A percentile compares a stretch with the other conserved stretches of the same genome.
phyloP scores from a whole-genome alignment of 129 eudicot species.

The Flaveria linearis region DNA sequence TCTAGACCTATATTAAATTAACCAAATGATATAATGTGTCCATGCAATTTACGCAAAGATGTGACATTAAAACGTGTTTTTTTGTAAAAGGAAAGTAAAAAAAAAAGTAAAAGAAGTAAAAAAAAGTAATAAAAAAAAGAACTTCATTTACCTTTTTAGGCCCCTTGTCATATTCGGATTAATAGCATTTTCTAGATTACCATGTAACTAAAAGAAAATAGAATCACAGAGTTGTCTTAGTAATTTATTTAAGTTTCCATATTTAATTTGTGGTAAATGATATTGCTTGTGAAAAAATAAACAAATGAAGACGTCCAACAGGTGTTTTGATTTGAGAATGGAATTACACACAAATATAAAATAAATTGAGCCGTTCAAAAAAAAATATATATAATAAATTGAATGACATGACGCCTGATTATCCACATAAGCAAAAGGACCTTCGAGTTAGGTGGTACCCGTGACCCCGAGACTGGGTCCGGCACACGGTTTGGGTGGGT shows the following conservation, averaged over 20 bases:
- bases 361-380: too few species aligned
- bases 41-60: background rate
- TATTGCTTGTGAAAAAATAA: background rate
- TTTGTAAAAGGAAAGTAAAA: background rate
- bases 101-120: too few species aligned
- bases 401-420: slow-evolving; percentile 21
- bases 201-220: background rate
- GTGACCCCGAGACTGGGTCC: slow-evolving; percentile 34
- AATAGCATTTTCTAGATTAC: background rate
- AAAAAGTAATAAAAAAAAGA: too few species aligned
- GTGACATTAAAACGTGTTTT: background rate
- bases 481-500: slow-evolving; percentile 35
- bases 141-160: background rate
- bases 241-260: background rate
- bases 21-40: background rate
- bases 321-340: background rate
- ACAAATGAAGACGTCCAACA: background rate
- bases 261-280: background rate
- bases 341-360: background rate
- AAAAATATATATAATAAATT: background rate
- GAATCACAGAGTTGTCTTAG: background rate
- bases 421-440: slow-evolving; percentile 15
- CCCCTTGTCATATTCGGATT: background rate
- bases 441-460: slow-evolving; percentile 27
- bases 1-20: background rate